A percentile compares a stretch with the other conserved stretches of the same genome.
Conservation (phyloP, 495 filamentous ascomycete species). For the Hypoxylon perforatum region DNA sequence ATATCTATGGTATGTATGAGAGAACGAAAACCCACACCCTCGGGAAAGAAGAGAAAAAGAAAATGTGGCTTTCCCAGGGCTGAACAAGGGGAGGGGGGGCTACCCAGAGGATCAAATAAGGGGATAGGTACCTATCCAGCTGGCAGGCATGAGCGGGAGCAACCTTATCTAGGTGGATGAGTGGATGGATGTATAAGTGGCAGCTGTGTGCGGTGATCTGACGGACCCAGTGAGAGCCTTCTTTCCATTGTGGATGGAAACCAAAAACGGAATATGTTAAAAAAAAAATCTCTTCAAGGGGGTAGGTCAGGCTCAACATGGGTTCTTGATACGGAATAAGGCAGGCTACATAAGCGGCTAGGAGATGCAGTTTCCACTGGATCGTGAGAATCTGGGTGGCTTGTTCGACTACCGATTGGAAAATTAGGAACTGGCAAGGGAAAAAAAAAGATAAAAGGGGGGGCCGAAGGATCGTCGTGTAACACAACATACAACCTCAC, state of each 20-base stretch:
- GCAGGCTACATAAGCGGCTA: conserved; percentile 1
- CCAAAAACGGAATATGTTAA: not conserved
- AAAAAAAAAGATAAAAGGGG: too few species aligned
- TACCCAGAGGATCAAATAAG: conserved; percentile 22
- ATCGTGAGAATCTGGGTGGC: not conserved
- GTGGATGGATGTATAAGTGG: too few species aligned
- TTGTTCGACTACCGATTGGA: conserved; percentile 5
- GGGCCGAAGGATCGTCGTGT: conserved; percentile 19
- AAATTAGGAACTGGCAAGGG: too few species aligned
- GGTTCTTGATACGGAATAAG: not conserved
- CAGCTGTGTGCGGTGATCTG: conserved; percentile 32
- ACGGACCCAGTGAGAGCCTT: conserved; percentile 7
- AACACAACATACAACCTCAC: conserved; percentile 3
- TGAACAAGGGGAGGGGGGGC: conserved; percentile 7
- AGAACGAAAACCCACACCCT: not conserved
- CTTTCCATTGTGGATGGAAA: not conserved
- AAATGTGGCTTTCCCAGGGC: not conserved
- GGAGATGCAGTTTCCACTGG: conserved; percentile 7
- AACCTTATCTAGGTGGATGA: conserved; percentile 11
- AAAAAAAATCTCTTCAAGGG: not conserved
- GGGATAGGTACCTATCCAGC: too few species aligned
- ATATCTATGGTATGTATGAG: not conserved
- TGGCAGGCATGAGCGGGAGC: not conserved
- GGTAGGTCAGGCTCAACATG: not conserved
- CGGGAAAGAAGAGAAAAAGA: not conserved